Evolutionary conservation across 495 filamentous ascomycete species (phyloP).

Genomic region (Xylaria castorea): DNA sequence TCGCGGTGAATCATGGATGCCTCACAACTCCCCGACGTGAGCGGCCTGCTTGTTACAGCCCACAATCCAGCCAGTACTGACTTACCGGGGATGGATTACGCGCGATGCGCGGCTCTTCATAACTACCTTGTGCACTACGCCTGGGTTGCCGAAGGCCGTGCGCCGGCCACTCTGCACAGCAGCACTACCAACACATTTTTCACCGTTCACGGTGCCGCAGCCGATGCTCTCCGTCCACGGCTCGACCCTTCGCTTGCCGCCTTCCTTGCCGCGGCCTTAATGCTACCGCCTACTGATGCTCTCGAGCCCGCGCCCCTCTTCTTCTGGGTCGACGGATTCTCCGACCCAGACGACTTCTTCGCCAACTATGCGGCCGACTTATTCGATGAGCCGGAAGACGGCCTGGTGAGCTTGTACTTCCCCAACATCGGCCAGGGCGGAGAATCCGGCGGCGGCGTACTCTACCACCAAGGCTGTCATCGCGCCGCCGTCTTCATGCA

Average conservation of each 20-base stretch:
- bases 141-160: background rate
- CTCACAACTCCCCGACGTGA: background rate
- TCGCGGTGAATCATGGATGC: background rate
- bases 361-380: background rate
- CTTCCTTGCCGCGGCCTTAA: background rate
- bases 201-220: background rate
- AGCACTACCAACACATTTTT: background rate
- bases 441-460: background rate
- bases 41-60: background rate
- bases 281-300: background rate
- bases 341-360: background rate
- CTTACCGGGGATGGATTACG: background rate
- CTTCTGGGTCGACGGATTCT: background rate
- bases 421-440: background rate
- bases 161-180: background rate
- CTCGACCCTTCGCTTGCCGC: background rate
- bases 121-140: background rate
- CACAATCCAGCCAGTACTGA: background rate
- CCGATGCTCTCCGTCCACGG: background rate
- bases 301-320: background rate
- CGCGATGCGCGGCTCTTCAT: slow-evolving; percentile 4
- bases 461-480: background rate
- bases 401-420: background rate
- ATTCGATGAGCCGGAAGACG: background rate
- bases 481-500: background rate